Evolutionary conservation across 2,329 filamentous ascomycete species (phyloP).

Genomic region (Paecilomyces sp.): DNA sequence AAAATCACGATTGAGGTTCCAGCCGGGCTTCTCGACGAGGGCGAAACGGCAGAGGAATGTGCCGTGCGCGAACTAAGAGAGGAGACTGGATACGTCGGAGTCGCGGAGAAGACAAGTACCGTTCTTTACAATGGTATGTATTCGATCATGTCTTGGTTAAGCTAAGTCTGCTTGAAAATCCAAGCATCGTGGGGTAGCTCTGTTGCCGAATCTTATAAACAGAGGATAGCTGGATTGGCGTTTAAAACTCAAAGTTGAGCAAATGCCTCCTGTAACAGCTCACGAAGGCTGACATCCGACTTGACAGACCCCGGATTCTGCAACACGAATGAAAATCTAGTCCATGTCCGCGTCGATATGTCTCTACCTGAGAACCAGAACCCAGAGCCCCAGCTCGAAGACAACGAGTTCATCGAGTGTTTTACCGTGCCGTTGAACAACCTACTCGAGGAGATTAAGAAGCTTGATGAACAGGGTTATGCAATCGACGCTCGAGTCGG

Average conservation of each 20-base stretch:
- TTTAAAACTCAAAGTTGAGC: no score
- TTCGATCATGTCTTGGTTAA: background rate
- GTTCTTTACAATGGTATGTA: slow-evolving; percentile 40
- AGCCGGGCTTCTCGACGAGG: slow-evolving; percentile 52
- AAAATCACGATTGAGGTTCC: slow-evolving; percentile 55
- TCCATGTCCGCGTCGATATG: slow-evolving; percentile 69
- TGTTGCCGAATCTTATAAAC: no score
- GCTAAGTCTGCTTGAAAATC: no score
- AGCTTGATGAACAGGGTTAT: slow-evolving; percentile 62
- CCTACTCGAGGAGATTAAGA: slow-evolving; percentile 61
- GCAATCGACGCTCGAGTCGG: slow-evolving; percentile 74
- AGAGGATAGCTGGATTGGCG: no score
- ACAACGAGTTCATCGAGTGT: slow-evolving; percentile 75
- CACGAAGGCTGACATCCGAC: background rate
- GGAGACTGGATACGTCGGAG: slow-evolving; percentile 56
- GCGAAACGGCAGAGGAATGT: slow-evolving; percentile 49
- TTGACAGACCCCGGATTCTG: slow-evolving; percentile 40
- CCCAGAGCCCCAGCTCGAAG: slow-evolving; percentile 63
- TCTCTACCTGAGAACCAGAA: slow-evolving; percentile 61
- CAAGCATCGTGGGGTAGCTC: no score
- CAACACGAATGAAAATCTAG: slow-evolving; percentile 46
- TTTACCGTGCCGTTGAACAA: slow-evolving; percentile 60
- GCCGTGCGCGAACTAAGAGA: slow-evolving; percentile 54
- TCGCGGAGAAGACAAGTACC: slow-evolving; percentile 33
- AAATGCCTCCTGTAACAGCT: no score